Evolutionary conservation across 1,284 basidiomycete species (phyloP), one percentile per base, ranked within the genome.

Genomic region (Malassezia cuniculi): DNA sequence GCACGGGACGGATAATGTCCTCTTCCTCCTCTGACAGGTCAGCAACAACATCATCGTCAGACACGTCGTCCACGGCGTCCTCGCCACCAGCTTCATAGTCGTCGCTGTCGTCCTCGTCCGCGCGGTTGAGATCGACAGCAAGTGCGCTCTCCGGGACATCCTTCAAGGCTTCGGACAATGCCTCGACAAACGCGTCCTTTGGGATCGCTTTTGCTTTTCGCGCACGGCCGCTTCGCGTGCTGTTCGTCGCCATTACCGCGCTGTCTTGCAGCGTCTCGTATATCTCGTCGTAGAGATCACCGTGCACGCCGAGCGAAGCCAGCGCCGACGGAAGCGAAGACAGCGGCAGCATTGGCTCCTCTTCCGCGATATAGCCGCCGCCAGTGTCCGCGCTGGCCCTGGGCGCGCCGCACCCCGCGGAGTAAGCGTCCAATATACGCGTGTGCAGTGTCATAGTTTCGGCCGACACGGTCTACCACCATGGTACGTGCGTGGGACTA

Each of bases 401-500:
- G n/a, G n/a, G n/a, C n/a, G n/a, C n/a, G n/a, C n/a, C n/a, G n/a
- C n/a, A n/a, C n/a, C n/a, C n/a, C n/a, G n/a, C n/a, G n/a, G n/a
- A n/a, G n/a, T n/a, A n/a, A n/a, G n/a, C n/a, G n/a, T n/a, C n/a
- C n/a, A n/a, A n/a, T n/a, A n/a, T n/a, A n/a, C n/a, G n/a, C n/a
- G n/a, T n/a, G n/a, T n/a, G n/a, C n/a, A n/a, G n/a, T n/a, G n/a
- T n/a, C n/a, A n/a, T n/a, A n/a, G n/a, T n/a, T n/a, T n/a, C n/a
- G n/a, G n/a, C n/a, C n/a, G n/a, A n/a, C n/a, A n/a, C n/a, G n/a
- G 22, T 6, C 22, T 6, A 24, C 19, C 27, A 44, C 16, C 3
- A 44, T 44, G 41, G 41, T 46, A 20, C 6, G 38, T 46, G 18
- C n/a, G 4, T 11, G 11, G 20, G 24, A 16, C 21, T 31, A n/a